These are phyloP conservation scores for Syncephalis plumigaleata DNA, from an alignment of 371 early-diverging fungal genomes.

Conservation along the genomic window DNA sequence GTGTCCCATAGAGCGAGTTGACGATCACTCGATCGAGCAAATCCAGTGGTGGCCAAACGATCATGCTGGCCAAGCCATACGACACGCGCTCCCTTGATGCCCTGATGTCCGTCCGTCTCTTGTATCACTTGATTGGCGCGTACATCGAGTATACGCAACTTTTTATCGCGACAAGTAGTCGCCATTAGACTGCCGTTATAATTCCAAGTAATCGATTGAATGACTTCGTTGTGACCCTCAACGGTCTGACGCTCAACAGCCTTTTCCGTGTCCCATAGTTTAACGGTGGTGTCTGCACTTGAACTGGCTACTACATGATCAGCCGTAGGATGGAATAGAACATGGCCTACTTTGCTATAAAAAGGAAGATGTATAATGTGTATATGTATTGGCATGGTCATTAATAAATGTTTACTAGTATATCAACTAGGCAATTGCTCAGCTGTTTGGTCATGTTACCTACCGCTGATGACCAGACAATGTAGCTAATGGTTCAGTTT, in stretches of 20 bases:
- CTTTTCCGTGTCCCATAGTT: constrained; percentile 93
- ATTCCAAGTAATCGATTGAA: constrained; percentile 83
- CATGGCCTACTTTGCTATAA: constrained; percentile 86
- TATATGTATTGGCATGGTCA: too few relatives aligned
- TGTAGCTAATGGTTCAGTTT: constrained; percentile 39
- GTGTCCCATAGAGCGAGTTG: constrained; percentile 85
- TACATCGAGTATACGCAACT: constrained; percentile 83
- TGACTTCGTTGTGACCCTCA: constrained; percentile 78
- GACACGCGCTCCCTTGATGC: constrained; percentile 89
- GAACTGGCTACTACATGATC: constrained; percentile 83
- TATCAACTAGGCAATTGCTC: too few relatives aligned
- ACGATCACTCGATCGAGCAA: constrained; percentile 80
- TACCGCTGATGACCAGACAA: constrained; percentile 45
- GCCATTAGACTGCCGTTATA: constrained; percentile 73
- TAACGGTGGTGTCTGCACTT: constrained; percentile 83
- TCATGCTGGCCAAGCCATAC: constrained; percentile 76
- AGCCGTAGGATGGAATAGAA: constrained; percentile 90
- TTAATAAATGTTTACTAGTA: too few relatives aligned
- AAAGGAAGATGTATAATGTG: too few relatives aligned
- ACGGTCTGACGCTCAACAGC: constrained; percentile 74
- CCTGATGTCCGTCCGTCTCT: constrained; percentile 76
- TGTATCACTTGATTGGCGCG: constrained; percentile 67
- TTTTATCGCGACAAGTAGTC: constrained; percentile 93
- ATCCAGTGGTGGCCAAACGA: constrained; percentile 85
- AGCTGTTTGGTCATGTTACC: not conserved